A percentile compares a stretch with the other conserved stretches of the same genome.
Evolutionary conservation across 192 early-diverging fungal species (phyloP).

Genomic region (Backusella liffmaniae): DNA sequence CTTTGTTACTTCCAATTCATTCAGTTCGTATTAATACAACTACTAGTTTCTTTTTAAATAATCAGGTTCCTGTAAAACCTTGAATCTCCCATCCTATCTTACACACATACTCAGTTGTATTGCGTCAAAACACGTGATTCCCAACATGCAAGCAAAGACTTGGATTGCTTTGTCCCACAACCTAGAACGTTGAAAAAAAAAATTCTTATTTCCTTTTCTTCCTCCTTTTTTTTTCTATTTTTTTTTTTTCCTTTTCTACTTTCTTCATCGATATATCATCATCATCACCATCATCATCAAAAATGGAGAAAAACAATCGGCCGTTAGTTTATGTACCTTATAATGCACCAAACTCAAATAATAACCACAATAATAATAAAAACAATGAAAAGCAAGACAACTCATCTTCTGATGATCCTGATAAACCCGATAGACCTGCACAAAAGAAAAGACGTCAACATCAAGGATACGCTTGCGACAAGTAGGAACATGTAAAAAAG

Average conservation of each 20-base stretch:
- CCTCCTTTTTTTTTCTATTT: neutral
- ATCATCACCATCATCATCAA: neutral
- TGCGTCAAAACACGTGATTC: constrained; percentile 3
- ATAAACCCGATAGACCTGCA: neutral
- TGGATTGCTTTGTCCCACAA: neutral
- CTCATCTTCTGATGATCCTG: neutral
- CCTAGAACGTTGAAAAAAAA: neutral
- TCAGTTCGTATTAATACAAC: neutral
- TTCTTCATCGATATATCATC: neutral
- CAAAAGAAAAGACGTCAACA: constrained; percentile 19
- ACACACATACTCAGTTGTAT: neutral
- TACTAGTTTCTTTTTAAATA: neutral
- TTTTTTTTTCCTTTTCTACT: neutral
- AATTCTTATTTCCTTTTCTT: neutral
- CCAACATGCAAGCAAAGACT: neutral
- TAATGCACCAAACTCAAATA: neutral
- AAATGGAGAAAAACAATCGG: neutral
- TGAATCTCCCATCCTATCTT: neutral
- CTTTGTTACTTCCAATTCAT: neutral
- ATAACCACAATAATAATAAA: neutral
- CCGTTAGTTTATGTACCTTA: constrained; percentile 12
- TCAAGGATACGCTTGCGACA: constrained; percentile 26
- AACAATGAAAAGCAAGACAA: neutral
- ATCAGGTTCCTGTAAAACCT: neutral
- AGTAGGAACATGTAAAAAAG: constrained; percentile 13